Conservation (phyloP, 2,329 filamentous ascomycete genomes). For the Mycosphaerelloides madeirae region DNA sequence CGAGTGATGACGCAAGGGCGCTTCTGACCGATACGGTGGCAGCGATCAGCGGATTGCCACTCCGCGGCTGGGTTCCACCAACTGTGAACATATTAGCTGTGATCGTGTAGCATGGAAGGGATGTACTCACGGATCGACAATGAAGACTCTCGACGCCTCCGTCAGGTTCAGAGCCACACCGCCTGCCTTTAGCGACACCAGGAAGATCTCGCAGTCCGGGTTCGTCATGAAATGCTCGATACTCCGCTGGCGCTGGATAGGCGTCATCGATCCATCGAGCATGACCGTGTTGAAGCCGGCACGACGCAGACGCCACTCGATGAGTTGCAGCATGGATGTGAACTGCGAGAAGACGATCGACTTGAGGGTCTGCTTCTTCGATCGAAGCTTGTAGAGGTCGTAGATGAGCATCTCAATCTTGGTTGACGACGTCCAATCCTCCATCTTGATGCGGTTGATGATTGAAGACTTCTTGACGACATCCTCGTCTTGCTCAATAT, state of each 20-base stretch:
- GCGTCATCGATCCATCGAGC: constrained; percentile 96
- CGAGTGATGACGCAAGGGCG: constrained; percentile 91
- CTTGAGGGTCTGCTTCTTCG: constrained; percentile 89
- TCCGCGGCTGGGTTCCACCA: constrained; percentile 99
- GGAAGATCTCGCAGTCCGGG: constrained; percentile 86
- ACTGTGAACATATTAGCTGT: background rate
- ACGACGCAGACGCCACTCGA: constrained; percentile 91
- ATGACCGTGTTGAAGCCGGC: constrained; percentile 98
- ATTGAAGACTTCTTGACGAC: constrained; percentile 92
- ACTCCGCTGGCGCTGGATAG: constrained; percentile 78
- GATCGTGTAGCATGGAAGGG: background rate
- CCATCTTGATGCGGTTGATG: constrained; percentile 98
- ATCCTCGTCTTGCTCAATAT: constrained; percentile 86
- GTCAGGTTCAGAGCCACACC: constrained; percentile 94
- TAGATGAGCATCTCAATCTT: constrained; percentile 97
- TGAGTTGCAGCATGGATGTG: constrained; percentile 92
- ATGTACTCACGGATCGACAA: constrained; percentile 73
- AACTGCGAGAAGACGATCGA: constrained; percentile 98
- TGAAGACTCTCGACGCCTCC: constrained; percentile 90
- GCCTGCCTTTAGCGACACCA: constrained; percentile 92
- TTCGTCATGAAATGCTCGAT: constrained; percentile 98
- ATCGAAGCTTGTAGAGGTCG: constrained; percentile 85
- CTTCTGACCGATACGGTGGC: constrained; percentile 89
- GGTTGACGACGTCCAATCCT: constrained; percentile 95
- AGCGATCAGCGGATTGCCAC: constrained; percentile 88